These are phyloP conservation scores for Macrophomina tecta DNA, from an alignment of 2,329 filamentous ascomycete genomes.

Conservation along the genomic window DNA sequence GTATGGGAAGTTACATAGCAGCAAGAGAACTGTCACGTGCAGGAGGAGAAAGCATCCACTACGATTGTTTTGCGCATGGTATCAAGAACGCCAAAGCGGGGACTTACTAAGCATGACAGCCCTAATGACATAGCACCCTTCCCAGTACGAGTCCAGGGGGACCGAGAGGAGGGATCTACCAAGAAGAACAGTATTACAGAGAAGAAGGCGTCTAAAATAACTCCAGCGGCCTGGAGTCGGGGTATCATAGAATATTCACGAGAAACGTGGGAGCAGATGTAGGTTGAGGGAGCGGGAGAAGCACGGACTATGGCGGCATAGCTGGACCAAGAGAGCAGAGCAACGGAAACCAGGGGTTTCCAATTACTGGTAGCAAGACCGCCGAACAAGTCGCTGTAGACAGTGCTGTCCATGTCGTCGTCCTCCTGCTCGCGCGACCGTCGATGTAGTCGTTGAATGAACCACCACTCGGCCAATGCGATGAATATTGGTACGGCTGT, in stretches of 20 bases:
- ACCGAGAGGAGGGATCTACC: neutral
- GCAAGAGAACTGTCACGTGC: no score
- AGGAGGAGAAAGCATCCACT: no score
- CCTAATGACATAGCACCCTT: slow-evolving; percentile 5
- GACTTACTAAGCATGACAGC: slow-evolving; percentile 11
- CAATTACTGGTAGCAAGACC: neutral
- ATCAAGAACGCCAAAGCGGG: neutral
- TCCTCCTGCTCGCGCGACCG: neutral
- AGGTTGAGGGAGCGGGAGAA: slow-evolving; percentile 4
- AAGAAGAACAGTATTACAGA: slow-evolving; percentile 34
- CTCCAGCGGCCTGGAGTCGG: slow-evolving; percentile 39
- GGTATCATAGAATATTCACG: slow-evolving; percentile 34
- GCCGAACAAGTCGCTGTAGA: neutral
- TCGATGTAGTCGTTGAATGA: neutral
- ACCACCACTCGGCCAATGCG: slow-evolving; percentile 17
- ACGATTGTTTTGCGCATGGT: neutral
- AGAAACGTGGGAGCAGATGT: slow-evolving; percentile 14
- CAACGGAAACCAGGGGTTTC: neutral
- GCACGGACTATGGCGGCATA: neutral
- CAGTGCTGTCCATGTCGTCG: slow-evolving; percentile 15
- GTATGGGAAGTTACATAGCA: no score
- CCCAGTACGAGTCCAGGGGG: neutral
- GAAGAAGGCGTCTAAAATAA: slow-evolving; percentile 40
- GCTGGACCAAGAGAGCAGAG: slow-evolving; percentile 14
- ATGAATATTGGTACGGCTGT: slow-evolving; percentile 1